Base-by-base conservation (phyloP, 2,329 filamentous ascomycete species). In the Botryotinia calthae region DNA sequence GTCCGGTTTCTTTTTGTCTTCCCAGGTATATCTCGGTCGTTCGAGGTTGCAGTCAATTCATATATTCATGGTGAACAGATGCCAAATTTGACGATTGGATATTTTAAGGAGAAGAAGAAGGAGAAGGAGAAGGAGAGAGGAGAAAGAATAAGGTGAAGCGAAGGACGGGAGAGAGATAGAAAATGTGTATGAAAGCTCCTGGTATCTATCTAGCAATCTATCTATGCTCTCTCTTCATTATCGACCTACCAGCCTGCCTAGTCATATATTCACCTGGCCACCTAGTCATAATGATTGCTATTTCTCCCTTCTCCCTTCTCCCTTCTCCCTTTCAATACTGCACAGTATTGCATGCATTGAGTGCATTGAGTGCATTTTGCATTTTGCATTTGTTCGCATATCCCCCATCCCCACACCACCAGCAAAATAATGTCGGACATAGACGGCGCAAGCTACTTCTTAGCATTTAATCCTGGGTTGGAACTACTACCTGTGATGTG, bases 81-180 rank as follows among this genome's bases (percentile, higher is more conserved):
- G 22, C 18, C 42, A 64, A 64, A 31, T 3, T 7, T 31, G n/a
- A 31, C 18, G 5, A 64, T 31, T 16, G 40, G 8, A 44, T 82
- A 78, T 77, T 82, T 81, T 22, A 28, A 81, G 73, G 54, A 80
- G 81, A 16, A 6, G 34, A 10, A 14, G 34, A n/a, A 7, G 20
- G 4, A 6, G 20, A 9, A 9, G 18, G 44, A 22, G 28, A 7
- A 34, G 20, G 56, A 10, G 14, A 8, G 12, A 14, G 12, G 59
- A n/a, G 25, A 18, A 3, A 25, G 12, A 28, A 51, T 7, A 14
- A 51, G 3, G 48, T 54, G 48, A 14, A 20, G 56, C 37, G 16
- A 59, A 8, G 8, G 14, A 18, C 18, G 37, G 37, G 34, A 18
- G 28, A 54, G 48, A n/a, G 48, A n/a, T n/a, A 6, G 25, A 37